Percentiles rank a stretch among this genome's conserved stretches.
phyloP scores from a whole-genome alignment of 176 grass and related monocot species.

The Aegilops tauschii region DNA sequence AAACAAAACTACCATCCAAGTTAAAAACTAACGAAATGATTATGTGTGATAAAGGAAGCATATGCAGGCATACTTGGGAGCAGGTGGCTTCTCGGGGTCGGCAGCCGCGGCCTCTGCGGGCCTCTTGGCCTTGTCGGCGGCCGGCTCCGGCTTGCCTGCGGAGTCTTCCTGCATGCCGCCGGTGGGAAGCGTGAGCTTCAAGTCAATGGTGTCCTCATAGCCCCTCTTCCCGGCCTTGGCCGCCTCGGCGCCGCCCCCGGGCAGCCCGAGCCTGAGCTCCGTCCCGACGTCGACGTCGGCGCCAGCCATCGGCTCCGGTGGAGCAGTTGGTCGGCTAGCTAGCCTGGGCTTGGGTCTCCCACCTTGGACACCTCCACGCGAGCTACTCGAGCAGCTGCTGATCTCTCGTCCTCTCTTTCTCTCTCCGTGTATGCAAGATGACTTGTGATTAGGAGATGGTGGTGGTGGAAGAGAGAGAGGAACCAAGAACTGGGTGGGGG shows the following conservation, averaged over 20 bases:
- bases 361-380: constrained; percentile 4
- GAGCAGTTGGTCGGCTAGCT: constrained; percentile 25
- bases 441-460: constrained; percentile 9
- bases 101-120: constrained; percentile 20
- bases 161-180: constrained; percentile 56
- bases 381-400: not conserved
- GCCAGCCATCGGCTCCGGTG: constrained; percentile 55
- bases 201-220: constrained; percentile 80
- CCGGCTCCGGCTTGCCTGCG: constrained; percentile 26
- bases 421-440: not conserved
- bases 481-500: constrained; percentile 25
- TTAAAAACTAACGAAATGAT: not conserved
- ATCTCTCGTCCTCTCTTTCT: not conserved
- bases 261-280: constrained; percentile 89
- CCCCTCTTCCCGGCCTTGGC: constrained; percentile 72
- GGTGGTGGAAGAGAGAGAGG: constrained; percentile 46
- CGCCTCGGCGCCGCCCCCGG: constrained; percentile 63
- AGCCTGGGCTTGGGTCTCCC: constrained; percentile 4
- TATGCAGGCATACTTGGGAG: constrained; percentile 56
- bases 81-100: constrained; percentile 79
- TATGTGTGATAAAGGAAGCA: not conserved
- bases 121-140: constrained; percentile 56
- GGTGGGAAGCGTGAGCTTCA: constrained; percentile 81
- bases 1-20: not conserved
- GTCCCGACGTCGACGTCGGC: constrained; percentile 71